Percentiles rank a stretch among this genome's conserved stretches.
Conservation (phyloP, 164 flowering plant species). For the Chimonanthus praecox region DNA sequence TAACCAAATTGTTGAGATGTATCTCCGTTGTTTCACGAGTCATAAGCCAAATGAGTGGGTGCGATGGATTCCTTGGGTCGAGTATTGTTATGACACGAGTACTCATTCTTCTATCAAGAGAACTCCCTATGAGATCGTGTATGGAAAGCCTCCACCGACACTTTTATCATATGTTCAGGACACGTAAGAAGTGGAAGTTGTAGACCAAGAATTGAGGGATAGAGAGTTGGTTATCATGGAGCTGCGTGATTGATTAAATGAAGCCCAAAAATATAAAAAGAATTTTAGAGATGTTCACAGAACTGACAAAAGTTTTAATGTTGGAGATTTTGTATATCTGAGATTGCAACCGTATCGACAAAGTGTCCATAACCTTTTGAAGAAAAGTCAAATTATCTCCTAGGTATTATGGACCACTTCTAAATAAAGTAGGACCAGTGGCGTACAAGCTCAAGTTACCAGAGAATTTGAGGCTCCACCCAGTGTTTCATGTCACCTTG, state of each 20-base stretch:
- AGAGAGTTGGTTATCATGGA: neutral
- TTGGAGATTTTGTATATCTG: conserved; percentile 1
- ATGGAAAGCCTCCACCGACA: conserved; percentile 1
- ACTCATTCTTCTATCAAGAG: neutral
- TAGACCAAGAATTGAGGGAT: conserved; percentile 1
- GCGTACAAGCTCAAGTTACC: conserved; percentile 4
- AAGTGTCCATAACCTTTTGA: neutral
- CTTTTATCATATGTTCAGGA: neutral
- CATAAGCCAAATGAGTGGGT: neutral
- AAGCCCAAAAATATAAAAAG: neutral
- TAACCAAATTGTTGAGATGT: neutral
- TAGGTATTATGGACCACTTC: neutral
- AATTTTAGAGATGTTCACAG: neutral
- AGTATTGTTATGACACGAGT: neutral
- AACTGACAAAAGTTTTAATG: neutral
- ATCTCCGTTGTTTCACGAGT: neutral
- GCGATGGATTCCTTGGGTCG: conserved; percentile 2
- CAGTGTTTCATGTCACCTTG: conserved; percentile 2
- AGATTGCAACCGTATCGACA: neutral
- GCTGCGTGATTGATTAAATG: neutral
- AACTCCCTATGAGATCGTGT: conserved; percentile 4
- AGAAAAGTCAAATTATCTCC: conserved; percentile 1
- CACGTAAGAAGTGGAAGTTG: neutral
- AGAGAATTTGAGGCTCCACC: neutral
- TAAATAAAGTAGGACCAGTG: neutral